These are phyloP conservation scores for Mycena venus DNA, from an alignment of 768 basidiomycete genomes.

Conservation along the genomic window DNA sequence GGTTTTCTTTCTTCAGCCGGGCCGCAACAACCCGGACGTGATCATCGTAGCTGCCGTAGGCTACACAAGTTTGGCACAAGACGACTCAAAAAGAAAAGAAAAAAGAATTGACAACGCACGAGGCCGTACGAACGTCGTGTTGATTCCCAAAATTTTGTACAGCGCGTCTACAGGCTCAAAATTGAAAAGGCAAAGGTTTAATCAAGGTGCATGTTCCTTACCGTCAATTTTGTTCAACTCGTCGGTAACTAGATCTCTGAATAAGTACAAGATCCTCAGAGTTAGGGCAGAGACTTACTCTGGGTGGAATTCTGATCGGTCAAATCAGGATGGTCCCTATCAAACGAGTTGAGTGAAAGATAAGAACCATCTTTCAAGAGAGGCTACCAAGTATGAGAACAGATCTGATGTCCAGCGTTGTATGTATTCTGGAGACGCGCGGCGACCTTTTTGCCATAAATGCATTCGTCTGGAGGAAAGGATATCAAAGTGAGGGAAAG, in stretches of 20 bases:
- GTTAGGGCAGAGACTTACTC: slow-evolving; percentile 25
- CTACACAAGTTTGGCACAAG: neutral
- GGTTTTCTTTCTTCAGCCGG: slow-evolving; percentile 17
- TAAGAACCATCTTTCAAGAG: neutral
- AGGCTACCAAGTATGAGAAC: slow-evolving; percentile 45
- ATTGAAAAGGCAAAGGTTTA: neutral
- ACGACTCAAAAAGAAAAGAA: neutral
- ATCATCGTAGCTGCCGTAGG: slow-evolving; percentile 34
- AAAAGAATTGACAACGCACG: slow-evolving; percentile 30
- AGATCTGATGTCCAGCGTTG: slow-evolving; percentile 47
- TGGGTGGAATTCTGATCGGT: slow-evolving; percentile 37
- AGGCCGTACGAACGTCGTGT: slow-evolving; percentile 29
- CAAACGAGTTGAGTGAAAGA: neutral
- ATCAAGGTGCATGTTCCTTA: neutral
- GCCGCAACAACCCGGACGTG: slow-evolving; percentile 29
- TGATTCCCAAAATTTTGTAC: slow-evolving; percentile 39
- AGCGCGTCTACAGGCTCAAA: slow-evolving; percentile 35
- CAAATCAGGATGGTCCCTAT: slow-evolving; percentile 44
- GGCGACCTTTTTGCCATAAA: slow-evolving; percentile 38
- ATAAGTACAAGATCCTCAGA: slow-evolving; percentile 6
- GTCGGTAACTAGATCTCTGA: neutral
- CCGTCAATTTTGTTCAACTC: slow-evolving; percentile 27
- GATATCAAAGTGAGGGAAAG: neutral
- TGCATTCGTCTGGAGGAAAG: slow-evolving; percentile 41
- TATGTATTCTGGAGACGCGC: slow-evolving; percentile 40